These are phyloP conservation scores for Pleurotus giganteus DNA, from an alignment of 768 basidiomycete genomes.

Conservation along the genomic window DNA sequence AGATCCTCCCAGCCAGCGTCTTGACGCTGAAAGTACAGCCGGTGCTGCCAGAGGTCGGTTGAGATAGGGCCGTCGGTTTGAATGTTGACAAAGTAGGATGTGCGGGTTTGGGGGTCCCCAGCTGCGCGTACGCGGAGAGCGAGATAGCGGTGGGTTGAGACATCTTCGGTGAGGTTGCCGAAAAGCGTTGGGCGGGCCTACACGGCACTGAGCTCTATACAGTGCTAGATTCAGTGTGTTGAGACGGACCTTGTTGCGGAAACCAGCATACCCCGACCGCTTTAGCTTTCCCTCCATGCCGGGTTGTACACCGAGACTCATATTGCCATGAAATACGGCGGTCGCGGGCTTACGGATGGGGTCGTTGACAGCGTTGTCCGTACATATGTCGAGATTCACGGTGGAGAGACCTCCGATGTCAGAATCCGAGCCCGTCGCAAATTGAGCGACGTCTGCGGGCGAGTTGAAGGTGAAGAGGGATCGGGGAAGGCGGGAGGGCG, in stretches of 20 bases:
- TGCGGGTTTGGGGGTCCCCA: slow-evolving; percentile 73
- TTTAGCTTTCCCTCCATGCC: slow-evolving; percentile 62
- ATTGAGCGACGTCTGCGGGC: slow-evolving; percentile 52
- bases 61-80: slow-evolving; percentile 83
- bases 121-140: slow-evolving; percentile 75
- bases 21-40: slow-evolving; percentile 71
- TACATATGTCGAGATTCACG: slow-evolving; percentile 71
- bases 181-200: slow-evolving; percentile 82
- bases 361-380: slow-evolving; percentile 41
- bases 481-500: slow-evolving; percentile 56
- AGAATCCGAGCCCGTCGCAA: slow-evolving; percentile 79
- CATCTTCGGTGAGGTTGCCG: slow-evolving; percentile 83
- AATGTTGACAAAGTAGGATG: slow-evolving; percentile 91
- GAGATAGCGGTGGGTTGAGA: slow-evolving; percentile 77
- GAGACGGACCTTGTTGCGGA: slow-evolving; percentile 71
- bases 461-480: slow-evolving; percentile 67
- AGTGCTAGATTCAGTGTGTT: neutral
- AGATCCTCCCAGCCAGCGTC: slow-evolving; percentile 80
- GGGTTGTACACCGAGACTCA: slow-evolving; percentile 67
- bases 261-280: slow-evolving; percentile 87
- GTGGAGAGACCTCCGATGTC: slow-evolving; percentile 88
- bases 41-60: slow-evolving; percentile 93
- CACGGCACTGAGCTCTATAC: neutral
- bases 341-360: slow-evolving; percentile 49
- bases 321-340: slow-evolving; percentile 77